Conservation (phyloP, 2,329 filamentous ascomycete genomes). For the Penicillium sp. region DNA sequence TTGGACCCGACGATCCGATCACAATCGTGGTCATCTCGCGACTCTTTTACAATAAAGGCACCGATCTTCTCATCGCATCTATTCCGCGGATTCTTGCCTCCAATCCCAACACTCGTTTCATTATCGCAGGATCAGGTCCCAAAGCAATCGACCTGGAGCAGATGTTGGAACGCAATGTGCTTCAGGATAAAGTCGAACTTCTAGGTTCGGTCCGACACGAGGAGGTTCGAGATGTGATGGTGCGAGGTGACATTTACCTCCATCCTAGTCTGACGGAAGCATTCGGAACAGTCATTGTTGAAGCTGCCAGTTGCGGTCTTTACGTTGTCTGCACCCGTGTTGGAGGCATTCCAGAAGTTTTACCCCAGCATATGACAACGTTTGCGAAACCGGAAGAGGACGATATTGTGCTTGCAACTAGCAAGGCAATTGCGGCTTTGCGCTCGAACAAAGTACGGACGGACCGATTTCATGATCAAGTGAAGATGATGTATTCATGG, state of each 20-base stretch:
- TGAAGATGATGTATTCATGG: constrained; percentile 99
- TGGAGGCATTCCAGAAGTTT: constrained; percentile 92
- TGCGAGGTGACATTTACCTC: constrained; percentile 91
- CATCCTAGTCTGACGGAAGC: constrained; percentile 94
- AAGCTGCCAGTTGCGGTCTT: constrained; percentile 90
- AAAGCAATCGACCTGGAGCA: constrained; percentile 98
- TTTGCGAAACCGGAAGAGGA: constrained; percentile 97
- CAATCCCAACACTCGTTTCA: constrained; percentile 91
- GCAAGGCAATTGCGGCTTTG: constrained; percentile 80
- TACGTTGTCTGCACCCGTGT: constrained; percentile 97
- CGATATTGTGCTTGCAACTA: constrained; percentile 85
- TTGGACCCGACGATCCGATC: constrained; percentile 81
- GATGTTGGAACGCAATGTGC: constrained; percentile 91
- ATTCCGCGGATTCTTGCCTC: constrained; percentile 87
- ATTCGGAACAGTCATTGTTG: constrained; percentile 96
- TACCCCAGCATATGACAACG: constrained; percentile 94
- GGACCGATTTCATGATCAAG: constrained; percentile 92
- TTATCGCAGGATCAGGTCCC: constrained; percentile 92
- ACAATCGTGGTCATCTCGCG: constrained; percentile 97
- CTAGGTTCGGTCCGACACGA: constrained; percentile 91
- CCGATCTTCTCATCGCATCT: constrained; percentile 90
- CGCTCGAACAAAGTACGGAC: constrained; percentile 84
- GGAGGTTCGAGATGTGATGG: constrained; percentile 96
- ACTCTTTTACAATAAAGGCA: constrained; percentile 98
- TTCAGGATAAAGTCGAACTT: constrained; percentile 91